A percentile compares a stretch with the other conserved stretches of the same genome.
Conservation (phyloP, 768 basidiomycete genomes). For the Piloderma croceum region DNA sequence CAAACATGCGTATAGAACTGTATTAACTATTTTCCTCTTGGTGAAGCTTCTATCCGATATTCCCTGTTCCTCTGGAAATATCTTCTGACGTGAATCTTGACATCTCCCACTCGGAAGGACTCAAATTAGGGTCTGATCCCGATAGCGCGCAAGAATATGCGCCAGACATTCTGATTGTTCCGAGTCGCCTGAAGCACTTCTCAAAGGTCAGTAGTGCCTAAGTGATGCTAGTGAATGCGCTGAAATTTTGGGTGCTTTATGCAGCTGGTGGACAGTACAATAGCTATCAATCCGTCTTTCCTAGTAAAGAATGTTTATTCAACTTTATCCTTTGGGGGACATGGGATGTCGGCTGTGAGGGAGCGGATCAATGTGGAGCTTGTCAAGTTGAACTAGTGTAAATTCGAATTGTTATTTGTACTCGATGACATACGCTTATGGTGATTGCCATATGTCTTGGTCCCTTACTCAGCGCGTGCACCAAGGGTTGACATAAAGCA, state of each 20-base stretch:
- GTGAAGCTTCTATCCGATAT: slow-evolving; percentile 88
- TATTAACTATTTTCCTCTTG: background rate
- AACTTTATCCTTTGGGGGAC: slow-evolving; percentile 28
- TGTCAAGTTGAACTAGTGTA: slow-evolving; percentile 28
- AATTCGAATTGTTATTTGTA: too few species aligned
- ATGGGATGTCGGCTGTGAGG: slow-evolving; percentile 18
- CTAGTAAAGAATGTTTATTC: slow-evolving; percentile 58
- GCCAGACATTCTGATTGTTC: slow-evolving; percentile 82
- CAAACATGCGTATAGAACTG: background rate
- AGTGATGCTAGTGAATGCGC: background rate
- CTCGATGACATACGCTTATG: too few species aligned
- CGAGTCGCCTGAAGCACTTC: slow-evolving; percentile 87
- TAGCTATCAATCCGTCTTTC: slow-evolving; percentile 83
- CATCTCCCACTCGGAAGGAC: slow-evolving; percentile 63
- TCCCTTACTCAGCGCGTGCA: too few species aligned
- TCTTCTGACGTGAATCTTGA: slow-evolving; percentile 85
- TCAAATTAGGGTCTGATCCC: slow-evolving; percentile 31
- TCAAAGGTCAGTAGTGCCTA: slow-evolving; percentile 60
- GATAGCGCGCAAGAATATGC: slow-evolving; percentile 38
- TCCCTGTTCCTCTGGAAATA: slow-evolving; percentile 75
- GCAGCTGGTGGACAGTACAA: slow-evolving; percentile 72
- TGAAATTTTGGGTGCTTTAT: background rate
- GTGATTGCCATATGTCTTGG: too few species aligned
- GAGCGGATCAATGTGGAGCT: slow-evolving; percentile 33
- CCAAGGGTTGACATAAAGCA: background rate